A percentile compares a stretch with the other conserved stretches of the same genome.
Conservation (phyloP, 208 protist genomes). For the Trypanosoma cruzi region DNA sequence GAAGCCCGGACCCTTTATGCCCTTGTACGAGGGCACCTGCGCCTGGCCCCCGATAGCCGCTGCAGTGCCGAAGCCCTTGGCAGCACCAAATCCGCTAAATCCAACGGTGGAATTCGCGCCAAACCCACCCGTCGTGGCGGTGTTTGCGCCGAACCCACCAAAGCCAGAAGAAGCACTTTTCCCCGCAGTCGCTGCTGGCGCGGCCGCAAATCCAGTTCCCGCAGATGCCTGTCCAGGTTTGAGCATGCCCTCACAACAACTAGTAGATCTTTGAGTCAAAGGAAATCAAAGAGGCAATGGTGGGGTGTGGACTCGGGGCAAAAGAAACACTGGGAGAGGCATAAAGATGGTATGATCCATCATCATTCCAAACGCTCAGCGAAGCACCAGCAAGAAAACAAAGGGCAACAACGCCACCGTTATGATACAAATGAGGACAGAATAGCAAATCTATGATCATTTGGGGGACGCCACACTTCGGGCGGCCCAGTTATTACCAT, state of each 20-base stretch:
- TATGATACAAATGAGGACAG: too few relatives aligned
- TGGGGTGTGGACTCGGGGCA: not conserved
- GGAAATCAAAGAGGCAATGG: not conserved
- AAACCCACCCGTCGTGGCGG: constrained; percentile 15
- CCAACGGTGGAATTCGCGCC: not conserved
- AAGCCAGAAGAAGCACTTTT: not conserved
- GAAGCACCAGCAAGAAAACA: too few relatives aligned
- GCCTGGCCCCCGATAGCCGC: constrained; percentile 23
- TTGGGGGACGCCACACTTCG: too few relatives aligned
- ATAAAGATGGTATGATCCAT: not conserved
- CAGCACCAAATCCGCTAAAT: constrained; percentile 35
- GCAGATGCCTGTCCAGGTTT: constrained; percentile 13
- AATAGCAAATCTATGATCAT: too few relatives aligned
- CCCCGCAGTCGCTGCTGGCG: constrained; percentile 4
- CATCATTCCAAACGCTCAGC: constrained; percentile 12
- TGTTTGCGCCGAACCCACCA: constrained; percentile 24
- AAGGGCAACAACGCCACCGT: too few relatives aligned
- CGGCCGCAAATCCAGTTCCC: constrained; percentile 6
- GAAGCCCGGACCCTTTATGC: constrained; percentile 75
- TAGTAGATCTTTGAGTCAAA: not conserved
- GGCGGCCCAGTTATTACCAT: too few relatives aligned
- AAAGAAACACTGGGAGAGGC: not conserved
- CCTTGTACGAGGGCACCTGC: constrained; percentile 58
- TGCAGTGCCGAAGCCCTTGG: constrained; percentile 40
- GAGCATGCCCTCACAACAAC: constrained; percentile 20